These are phyloP conservation scores for Meripilus lineatus DNA, from an alignment of 1,284 basidiomycete genomes.

Conservation along the genomic window DNA sequence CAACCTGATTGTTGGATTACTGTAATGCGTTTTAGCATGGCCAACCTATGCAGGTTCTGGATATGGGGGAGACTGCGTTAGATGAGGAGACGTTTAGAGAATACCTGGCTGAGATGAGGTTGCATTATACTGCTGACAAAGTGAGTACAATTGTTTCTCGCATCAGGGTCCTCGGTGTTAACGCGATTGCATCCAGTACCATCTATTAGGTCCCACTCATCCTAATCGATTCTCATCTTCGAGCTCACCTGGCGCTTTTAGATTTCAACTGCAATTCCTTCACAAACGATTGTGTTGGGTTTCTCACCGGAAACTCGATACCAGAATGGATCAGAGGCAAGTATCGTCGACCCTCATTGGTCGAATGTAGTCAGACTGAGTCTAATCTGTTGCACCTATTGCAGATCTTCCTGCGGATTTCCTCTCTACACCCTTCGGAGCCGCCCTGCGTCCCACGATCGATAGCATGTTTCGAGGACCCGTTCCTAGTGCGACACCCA, in stretches of 20 bases:
- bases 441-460: conserved; percentile 82
- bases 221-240: conserved; percentile 1
- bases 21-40: conserved; percentile 79
- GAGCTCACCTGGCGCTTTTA: conserved; percentile 21
- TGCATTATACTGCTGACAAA: conserved; percentile 84
- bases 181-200: conserved; percentile 84
- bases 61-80: conserved; percentile 80
- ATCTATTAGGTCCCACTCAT: conserved; percentile 66
- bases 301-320: conserved; percentile 76
- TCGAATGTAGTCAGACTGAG: too few species aligned
- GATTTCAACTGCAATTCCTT: conserved; percentile 92
- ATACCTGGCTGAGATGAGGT: conserved; percentile 69
- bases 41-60: conserved; percentile 65
- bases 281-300: conserved; percentile 81
- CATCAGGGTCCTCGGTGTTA: neutral
- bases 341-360: conserved; percentile 4
- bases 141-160: conserved; percentile 33
- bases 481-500: conserved; percentile 36
- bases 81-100: conserved; percentile 84
- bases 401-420: conserved; percentile 85
- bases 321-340: conserved; percentile 75
- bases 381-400: neutral
- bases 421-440: conserved; percentile 86
- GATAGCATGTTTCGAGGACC: conserved; percentile 78
- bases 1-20: conserved; percentile 8